These are phyloP conservation scores for Termitomyces sp. DNA, from an alignment of 768 basidiomycete genomes.

Conservation along the genomic window DNA sequence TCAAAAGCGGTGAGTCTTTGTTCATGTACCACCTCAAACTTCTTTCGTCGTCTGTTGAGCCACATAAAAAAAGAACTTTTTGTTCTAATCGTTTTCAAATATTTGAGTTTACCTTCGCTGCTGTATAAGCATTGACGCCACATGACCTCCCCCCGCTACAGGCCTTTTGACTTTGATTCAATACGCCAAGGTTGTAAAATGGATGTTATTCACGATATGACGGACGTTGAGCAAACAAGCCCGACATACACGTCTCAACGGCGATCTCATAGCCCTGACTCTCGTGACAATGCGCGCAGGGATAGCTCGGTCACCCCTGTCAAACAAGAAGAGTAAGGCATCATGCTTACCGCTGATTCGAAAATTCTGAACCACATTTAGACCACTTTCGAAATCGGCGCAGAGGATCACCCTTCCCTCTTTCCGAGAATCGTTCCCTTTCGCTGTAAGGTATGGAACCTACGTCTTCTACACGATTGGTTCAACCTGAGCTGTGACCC, in stretches of 20 bases:
- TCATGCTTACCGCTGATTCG: not conserved
- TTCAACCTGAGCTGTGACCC: not conserved
- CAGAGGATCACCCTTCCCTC: conserved; percentile 11
- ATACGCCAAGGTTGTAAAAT: not conserved
- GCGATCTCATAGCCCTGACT: not conserved
- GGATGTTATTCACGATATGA: not conserved
- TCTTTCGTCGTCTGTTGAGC: not conserved
- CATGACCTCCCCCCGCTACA: not conserved
- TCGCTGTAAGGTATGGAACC: conserved; percentile 7
- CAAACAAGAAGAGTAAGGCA: not conserved
- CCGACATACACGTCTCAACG: too few relatives aligned
- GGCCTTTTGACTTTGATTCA: not conserved
- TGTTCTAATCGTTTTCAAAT: not conserved
- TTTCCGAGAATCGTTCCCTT: conserved; percentile 15
- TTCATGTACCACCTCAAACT: not conserved
- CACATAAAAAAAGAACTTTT: not conserved
- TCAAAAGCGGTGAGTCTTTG: not conserved
- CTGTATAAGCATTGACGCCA: conserved; percentile 9
- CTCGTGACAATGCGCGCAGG: not conserved
- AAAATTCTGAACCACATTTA: not conserved
- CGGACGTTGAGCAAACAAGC: not conserved
- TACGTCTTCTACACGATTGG: not conserved
- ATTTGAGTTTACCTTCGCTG: not conserved
- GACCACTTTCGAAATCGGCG: not conserved
- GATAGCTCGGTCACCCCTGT: not conserved